Evolutionary conservation across 2,329 filamentous ascomycete species (phyloP).

Genomic region (Endothia cerciana): DNA sequence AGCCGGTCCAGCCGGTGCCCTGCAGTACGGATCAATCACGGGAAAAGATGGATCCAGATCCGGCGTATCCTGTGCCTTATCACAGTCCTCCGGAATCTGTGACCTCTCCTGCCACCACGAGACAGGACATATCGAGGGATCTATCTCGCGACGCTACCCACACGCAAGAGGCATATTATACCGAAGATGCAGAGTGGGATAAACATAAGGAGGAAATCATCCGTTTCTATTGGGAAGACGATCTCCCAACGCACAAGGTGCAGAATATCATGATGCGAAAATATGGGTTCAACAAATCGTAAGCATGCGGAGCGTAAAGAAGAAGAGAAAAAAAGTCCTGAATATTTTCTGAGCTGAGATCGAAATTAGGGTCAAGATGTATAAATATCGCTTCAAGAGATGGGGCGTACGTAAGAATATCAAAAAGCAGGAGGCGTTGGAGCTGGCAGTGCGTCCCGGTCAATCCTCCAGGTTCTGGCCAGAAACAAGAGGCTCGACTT

Average conservation of each 20-base stretch:
- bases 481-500: neutral
- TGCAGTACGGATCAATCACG: too few relatives aligned
- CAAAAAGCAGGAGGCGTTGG: constrained; percentile 16
- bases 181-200: constrained; percentile 7
- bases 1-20: too few relatives aligned
- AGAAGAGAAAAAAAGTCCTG: neutral
- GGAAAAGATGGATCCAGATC: too few relatives aligned
- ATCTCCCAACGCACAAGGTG: constrained; percentile 8
- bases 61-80: too few relatives aligned
- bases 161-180: neutral
- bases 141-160: neutral
- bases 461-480: constrained; percentile 11
- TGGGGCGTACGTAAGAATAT: constrained; percentile 22
- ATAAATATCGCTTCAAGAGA: constrained; percentile 15
- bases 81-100: too few relatives aligned
- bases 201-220: constrained; percentile 10
- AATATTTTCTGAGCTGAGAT: neutral
- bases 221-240: constrained; percentile 10
- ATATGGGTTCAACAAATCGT: constrained; percentile 19
- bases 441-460: neutral
- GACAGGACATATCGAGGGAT: neutral
- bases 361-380: constrained; percentile 9
- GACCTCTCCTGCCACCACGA: neutral
- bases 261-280: constrained; percentile 11
- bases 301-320: neutral